A percentile compares a stretch with the other conserved stretches of the same genome.
phyloP scores from a whole-genome alignment of 345 rosid species.

The Hibiscus mutabilis region DNA sequence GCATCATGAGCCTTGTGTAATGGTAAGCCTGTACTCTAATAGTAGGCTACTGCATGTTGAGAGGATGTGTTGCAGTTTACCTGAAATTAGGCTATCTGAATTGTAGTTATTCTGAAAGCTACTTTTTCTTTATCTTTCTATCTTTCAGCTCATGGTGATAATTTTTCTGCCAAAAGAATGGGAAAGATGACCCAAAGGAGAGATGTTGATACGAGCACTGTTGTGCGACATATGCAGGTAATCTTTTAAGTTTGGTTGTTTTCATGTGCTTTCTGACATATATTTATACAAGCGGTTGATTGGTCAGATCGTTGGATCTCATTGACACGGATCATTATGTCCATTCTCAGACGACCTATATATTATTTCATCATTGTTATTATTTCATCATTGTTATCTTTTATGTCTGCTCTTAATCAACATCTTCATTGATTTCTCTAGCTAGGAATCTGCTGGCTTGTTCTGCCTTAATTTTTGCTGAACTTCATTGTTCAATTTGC shows the following conservation, averaged over 20 bases:
- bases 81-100: no score
- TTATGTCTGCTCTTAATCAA: background rate
- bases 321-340: background rate
- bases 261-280: background rate
- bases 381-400: background rate
- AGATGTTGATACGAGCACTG: constrained; percentile 88
- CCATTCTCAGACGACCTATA: background rate
- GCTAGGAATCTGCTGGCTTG: background rate
- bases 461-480: background rate
- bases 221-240: constrained; percentile 78
- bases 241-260: background rate
- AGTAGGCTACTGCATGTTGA: background rate
- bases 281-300: no score
- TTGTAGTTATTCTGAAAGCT: background rate
- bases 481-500: background rate
- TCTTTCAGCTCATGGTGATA: constrained; percentile 55
- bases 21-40: background rate
- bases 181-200: constrained; percentile 88
- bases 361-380: background rate
- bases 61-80: background rate
- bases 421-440: background rate
- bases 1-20: background rate
- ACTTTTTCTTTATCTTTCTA: background rate
- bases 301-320: background rate
- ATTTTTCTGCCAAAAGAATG: constrained; percentile 76